These are phyloP conservation scores for Albizia julibrissin DNA, from an alignment of 306 rosid species.

Conservation along the genomic window DNA sequence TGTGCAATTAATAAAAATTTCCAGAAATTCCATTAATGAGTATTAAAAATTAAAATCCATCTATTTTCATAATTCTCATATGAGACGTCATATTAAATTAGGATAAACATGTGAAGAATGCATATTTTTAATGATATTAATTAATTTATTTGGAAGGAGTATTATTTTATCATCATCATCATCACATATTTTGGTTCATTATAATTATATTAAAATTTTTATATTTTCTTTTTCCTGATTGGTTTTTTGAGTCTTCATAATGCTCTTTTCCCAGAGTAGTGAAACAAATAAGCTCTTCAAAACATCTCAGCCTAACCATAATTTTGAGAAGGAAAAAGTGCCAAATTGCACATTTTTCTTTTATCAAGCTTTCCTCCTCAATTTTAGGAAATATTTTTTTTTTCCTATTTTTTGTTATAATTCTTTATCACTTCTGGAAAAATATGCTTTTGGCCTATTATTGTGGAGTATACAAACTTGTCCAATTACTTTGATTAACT, in stretches of 20 bases:
- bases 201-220: neutral
- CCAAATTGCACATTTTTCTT: neutral
- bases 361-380: neutral
- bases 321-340: neutral
- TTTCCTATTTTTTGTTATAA: neutral
- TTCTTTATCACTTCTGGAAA: neutral
- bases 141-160: no score
- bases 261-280: conserved; percentile 22
- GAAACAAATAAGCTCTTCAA: conserved; percentile 30
- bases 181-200: neutral
- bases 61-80: neutral
- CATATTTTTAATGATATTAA: no score
- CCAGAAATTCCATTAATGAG: no score
- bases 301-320: neutral
- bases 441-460: neutral
- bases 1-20: no score
- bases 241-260: conserved; percentile 22
- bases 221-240: neutral
- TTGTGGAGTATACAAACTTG: neutral
- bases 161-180: conserved; percentile 5
- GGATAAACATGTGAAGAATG: neutral
- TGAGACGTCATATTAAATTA: neutral
- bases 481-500: neutral
- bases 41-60: no score
- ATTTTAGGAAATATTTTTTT: neutral